Evolutionary conservation across 768 basidiomycete species (phyloP), one percentile per base, ranked within the genome.

Genomic region (Pleurotus salmoneostramineus): DNA sequence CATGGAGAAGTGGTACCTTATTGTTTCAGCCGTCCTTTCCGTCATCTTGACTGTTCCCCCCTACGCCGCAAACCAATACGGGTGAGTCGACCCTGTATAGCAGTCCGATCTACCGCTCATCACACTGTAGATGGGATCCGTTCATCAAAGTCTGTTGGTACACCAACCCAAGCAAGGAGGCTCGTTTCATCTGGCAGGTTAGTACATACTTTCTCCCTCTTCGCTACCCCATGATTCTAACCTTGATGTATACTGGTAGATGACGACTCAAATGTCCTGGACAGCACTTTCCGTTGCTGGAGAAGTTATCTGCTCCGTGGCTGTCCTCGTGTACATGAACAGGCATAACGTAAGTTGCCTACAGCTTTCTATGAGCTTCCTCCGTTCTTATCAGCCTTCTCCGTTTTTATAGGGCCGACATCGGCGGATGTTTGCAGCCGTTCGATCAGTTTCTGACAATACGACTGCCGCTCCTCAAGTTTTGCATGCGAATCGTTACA

Each of bases 11-110:
- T 65, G 48, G 15, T 67, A 67, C 52, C 50, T 51, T 15, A n/a
- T 14, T 6, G 6, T 36, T 5, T 35, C 50, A 2, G 34, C 50
- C 6, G 5, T 51, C 3, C 43, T 64, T 43, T 27, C 50, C 21
- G 54, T 60, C 7, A 60, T 63, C 1, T 35, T 64, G 2, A 15
- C 58, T 8, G 54, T 67, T 5, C 64, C 66, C 0, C 61, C 66
- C 4, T 67, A 67, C 45, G 66, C 66, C 11, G 55, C 59, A 6
- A 51, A 58, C 3, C 64, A 65, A 48, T 67, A 67, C 27, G 66
- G 65, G 65, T 62, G n/a, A 12, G 65, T 27, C 33, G 33, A 17
- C 35, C 5, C 14, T 27, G 15, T 34, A 15, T 5, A 36, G 36
- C 10, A 27, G 21, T 27, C 21, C 21, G 21, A 27, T 27, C 21